Evolutionary conservation across 2,329 filamentous ascomycete species (phyloP).

Genomic region (Phaeosphaeria sp.): DNA sequence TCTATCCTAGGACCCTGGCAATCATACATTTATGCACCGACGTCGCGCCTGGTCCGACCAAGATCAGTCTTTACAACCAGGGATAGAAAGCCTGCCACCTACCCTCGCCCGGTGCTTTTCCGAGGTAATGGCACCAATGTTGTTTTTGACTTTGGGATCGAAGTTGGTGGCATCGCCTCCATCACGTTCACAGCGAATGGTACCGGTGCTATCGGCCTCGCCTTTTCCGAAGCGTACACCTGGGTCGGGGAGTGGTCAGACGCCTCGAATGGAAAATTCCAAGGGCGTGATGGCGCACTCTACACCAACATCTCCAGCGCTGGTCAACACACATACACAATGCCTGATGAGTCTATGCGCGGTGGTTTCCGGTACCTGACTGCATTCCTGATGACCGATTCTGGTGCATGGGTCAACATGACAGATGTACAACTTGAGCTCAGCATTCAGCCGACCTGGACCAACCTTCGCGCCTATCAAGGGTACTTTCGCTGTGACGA

Average conservation of each 20-base stretch:
- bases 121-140: constrained; percentile 59
- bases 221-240: constrained; percentile 53
- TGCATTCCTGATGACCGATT: constrained; percentile 50
- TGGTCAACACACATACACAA: constrained; percentile 48
- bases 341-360: constrained; percentile 55
- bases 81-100: constrained; percentile 36
- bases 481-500: constrained; percentile 44
- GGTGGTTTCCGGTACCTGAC: constrained; percentile 64
- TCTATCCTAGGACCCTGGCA: constrained; percentile 60
- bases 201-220: constrained; percentile 45
- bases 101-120: constrained; percentile 41
- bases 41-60: constrained; percentile 59
- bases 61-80: constrained; percentile 50
- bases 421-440: constrained; percentile 53
- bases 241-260: constrained; percentile 54
- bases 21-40: constrained; percentile 63
- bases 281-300: constrained; percentile 54
- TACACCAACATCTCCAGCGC: constrained; percentile 50
- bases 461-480: constrained; percentile 50
- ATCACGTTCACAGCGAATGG: constrained; percentile 57
- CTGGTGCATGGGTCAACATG: constrained; percentile 46
- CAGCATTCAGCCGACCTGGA: constrained; percentile 59
- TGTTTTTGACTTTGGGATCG: constrained; percentile 66
- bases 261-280: constrained; percentile 51
- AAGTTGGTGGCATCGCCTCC: constrained; percentile 64